Conservation (phyloP, 148 eudicot genomes). For the Agrostemma githago region DNA sequence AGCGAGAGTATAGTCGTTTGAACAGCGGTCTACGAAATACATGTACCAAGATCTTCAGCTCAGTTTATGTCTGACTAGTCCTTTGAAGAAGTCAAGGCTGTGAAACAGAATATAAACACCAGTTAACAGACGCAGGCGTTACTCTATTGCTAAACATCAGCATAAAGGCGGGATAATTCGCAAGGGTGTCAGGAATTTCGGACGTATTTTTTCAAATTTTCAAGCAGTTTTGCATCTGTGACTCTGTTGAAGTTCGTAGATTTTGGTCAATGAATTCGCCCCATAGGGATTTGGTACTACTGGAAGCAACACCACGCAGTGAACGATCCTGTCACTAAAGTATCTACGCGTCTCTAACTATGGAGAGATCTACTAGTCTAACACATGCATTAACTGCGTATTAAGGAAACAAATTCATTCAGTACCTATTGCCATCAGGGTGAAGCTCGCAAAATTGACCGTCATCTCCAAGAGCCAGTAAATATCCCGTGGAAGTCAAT, state of each 20-base stretch:
- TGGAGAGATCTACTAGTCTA: neutral
- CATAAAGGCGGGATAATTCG: neutral
- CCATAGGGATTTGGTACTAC: no score
- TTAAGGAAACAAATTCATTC: neutral
- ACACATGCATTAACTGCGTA: neutral
- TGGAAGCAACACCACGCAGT: no score
- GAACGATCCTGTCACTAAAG: no score
- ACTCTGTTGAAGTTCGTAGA: no score
- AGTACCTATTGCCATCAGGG: slow-evolving; percentile 92
- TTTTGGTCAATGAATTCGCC: no score
- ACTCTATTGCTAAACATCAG: neutral
- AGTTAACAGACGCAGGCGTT: neutral
- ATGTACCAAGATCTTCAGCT: slow-evolving; percentile 26
- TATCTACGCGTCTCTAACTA: neutral
- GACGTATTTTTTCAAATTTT: neutral
- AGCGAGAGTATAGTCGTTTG: neutral
- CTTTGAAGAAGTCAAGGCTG: slow-evolving; percentile 96
- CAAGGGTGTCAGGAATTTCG: neutral
- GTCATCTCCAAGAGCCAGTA: slow-evolving; percentile 57
- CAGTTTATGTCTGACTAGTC: slow-evolving; percentile 71
- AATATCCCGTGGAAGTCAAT: slow-evolving; percentile 68
- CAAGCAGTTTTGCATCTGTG: neutral
- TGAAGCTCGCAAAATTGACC: slow-evolving; percentile 80
- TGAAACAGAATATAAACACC: slow-evolving; percentile 24
- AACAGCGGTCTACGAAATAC: neutral